Evolutionary conservation across 176 grass and related monocot species (phyloP), one percentile per base, ranked within the genome.

Genomic region (Triticum monococcum): DNA sequence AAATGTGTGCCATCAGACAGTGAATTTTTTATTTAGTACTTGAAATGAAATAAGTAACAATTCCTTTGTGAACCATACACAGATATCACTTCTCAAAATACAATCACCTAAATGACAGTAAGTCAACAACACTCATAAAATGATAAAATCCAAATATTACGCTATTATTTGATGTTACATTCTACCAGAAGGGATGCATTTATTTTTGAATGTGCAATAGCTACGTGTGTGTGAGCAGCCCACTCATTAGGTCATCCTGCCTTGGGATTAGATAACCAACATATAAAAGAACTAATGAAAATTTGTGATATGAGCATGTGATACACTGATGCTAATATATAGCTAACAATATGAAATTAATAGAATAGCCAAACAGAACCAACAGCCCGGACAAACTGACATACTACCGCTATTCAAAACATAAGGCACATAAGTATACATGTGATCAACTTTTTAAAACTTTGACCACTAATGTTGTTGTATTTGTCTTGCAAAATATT

Each of bases 51-150:
- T 52, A 30, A 75, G 48, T 7, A 78, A 78, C 2, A 78, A 78
- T 37, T 78, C 31, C 48, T 77, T 57, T 30, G 56, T 78, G 75
- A 59, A 78, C 18, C 50, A 78, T 78, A 60, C 11, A 78, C 9
- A 35, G 50, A 60, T 8, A 60, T 13, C 31, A 13, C 54, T 78
- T 26, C 40, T 74, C 40, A 48, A 41, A 48, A 74, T 24, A 74
- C 40, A 74, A 74, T 46, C 46, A 31, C 26, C 14, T 54, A 54
- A 18, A 54, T 54, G 50, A 54, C 50, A 77, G 17, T 33, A 77
- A 50, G 8, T 46, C 40, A 9, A 30, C 33, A 78, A 35, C 28
- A 59, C 48, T 36, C 10, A 11, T 31, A 59, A 78, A 56, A 59
- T 36, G 4, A 12, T 5, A 78, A 78, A 78, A 24, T 3, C 52